phyloP scores from a whole-genome alignment of 257 asterid species.

The Knoxia roxburghii region DNA sequence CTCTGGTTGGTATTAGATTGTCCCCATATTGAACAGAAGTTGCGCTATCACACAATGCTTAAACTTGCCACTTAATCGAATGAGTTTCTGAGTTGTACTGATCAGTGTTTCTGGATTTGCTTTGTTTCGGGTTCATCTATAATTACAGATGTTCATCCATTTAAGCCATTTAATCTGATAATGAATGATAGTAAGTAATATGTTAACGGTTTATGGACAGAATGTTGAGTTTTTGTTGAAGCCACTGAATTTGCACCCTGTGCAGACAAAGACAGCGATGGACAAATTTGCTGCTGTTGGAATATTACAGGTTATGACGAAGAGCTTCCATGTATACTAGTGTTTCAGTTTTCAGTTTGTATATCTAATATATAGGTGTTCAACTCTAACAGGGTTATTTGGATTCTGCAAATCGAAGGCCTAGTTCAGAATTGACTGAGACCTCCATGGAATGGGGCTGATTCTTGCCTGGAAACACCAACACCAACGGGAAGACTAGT shows the following conservation, averaged over 20 bases:
- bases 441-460: not conserved
- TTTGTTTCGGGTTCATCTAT: not conserved
- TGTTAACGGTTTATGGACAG: conserved; percentile 27
- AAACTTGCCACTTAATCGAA: not conserved
- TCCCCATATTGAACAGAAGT: not conserved
- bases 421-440: conserved; percentile 17
- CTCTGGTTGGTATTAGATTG: not conserved
- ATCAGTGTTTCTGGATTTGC: not conserved
- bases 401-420: conserved; percentile 50
- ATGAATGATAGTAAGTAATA: not conserved
- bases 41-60: not conserved
- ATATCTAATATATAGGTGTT: not conserved
- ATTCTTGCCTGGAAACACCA: not conserved
- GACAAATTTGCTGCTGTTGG: conserved; percentile 97
- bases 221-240: conserved; percentile 48
- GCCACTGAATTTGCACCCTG: conserved; percentile 58
- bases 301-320: conserved; percentile 70
- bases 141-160: not conserved
- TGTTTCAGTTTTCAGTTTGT: not conserved
- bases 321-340: not conserved
- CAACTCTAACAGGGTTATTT: conserved; percentile 62
- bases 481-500: too few relatives aligned
- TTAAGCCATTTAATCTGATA: not conserved
- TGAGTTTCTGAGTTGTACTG: not conserved
- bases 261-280: conserved; percentile 44